Percentiles rank a stretch among this genome's conserved stretches.
Conservation (phyloP, 495 filamentous ascomycete genomes). For the Poronia punctata region DNA sequence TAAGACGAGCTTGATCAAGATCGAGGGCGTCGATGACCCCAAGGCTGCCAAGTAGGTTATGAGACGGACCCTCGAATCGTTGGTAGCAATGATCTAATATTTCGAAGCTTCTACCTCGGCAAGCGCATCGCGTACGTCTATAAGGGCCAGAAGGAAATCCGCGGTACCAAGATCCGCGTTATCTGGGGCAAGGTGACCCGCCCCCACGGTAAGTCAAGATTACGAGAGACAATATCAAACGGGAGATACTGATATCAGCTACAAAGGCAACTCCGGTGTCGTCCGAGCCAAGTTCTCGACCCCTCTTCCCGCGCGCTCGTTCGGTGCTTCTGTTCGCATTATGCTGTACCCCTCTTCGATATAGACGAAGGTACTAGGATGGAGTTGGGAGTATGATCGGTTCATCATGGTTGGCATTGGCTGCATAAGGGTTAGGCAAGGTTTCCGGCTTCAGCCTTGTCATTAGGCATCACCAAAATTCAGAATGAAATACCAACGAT, state of each 20-base stretch:
- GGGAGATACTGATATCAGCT: not conserved
- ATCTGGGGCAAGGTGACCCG: slow-evolving; percentile 98
- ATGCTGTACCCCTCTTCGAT: slow-evolving; percentile 95
- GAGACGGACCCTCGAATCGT: not conserved
- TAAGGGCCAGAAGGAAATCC: slow-evolving; percentile 82
- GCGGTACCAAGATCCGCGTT: slow-evolving; percentile 93
- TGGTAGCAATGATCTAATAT: slow-evolving; percentile 18
- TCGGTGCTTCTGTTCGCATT: slow-evolving; percentile 93
- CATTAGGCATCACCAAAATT: slow-evolving; percentile 29
- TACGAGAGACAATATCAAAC: not conserved
- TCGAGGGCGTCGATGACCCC: slow-evolving; percentile 88
- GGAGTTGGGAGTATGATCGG: slow-evolving; percentile 50
- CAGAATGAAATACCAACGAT: slow-evolving; percentile 23
- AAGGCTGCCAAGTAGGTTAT: slow-evolving; percentile 71
- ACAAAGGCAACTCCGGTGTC: slow-evolving; percentile 84
- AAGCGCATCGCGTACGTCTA: slow-evolving; percentile 98
- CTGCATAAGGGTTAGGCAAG: slow-evolving; percentile 48
- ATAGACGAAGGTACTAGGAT: slow-evolving; percentile 39
- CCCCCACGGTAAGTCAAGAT: slow-evolving; percentile 66
- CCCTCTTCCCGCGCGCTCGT: slow-evolving; percentile 91
- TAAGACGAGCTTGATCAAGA: slow-evolving; percentile 84
- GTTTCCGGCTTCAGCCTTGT: slow-evolving; percentile 39
- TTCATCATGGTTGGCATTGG: slow-evolving; percentile 39
- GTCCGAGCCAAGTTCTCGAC: slow-evolving; percentile 91
- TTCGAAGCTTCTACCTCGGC: slow-evolving; percentile 73